Base-by-base conservation (phyloP, 306 rosid genomes). In the Fagus sylvatica region DNA sequence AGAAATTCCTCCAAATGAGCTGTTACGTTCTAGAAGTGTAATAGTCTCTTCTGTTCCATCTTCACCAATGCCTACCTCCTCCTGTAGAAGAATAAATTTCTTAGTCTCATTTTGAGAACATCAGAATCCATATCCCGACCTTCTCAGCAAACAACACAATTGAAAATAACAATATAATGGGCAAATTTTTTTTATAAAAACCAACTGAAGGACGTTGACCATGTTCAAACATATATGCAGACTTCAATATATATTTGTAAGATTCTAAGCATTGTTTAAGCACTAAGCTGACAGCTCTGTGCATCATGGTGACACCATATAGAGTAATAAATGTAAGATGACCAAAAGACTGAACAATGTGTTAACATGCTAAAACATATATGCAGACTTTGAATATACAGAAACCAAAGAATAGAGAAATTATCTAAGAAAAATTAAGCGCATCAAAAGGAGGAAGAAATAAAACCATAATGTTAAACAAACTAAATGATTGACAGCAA, bases 1-100 rank as follows among this genome's bases (percentile, higher is more conserved):
- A 36, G 98, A 95, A 81, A 91, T 77, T 81, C 88, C 94, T 76
- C 99, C 99, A 73, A 93, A 95, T 51, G 97, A 80, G 85, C 87
- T 87, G 81, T 86, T 53, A 19, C 85, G 91, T 71, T 84, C 46
- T 77, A 95, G 83, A 56, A 78, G 79, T 49, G 90, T 73, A 82
- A 90, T 69, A 53, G 94, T 90, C 71, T 89, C 93, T 84, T 93
- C 98, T 36, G 85, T 17, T 71, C 98, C 97, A 80, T 93, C 93
- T 76, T 91, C 94, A 6, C 82, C 86, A 30, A 51, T 78, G 78
- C 96, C 97, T 57, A 91, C 71, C 86, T 79, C 94, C 87, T 95
- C 98, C 99, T 95, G 90, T 77, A 73, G 49, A 77, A 54, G 69
- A 78, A 77, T 39, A 69, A 68, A n/a, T 76, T 53, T 65, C 32